These are phyloP conservation scores for Purshia tridentata DNA, from an alignment of 306 rosid species.

Conservation along the genomic window DNA sequence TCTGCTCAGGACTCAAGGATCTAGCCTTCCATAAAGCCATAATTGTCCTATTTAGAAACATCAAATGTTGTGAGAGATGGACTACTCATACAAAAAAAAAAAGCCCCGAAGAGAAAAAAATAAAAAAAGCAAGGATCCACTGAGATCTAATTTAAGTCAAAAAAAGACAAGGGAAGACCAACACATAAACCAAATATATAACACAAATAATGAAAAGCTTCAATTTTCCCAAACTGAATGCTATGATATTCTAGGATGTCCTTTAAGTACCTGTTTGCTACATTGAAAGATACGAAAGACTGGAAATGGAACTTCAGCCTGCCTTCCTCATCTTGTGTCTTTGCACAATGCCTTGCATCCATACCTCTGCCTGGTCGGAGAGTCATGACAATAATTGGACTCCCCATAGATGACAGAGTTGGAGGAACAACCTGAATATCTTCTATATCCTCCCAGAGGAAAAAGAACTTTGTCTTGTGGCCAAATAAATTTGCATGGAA, in stretches of 20 bases:
- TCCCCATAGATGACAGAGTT: conserved; percentile 90
- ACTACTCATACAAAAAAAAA: not conserved
- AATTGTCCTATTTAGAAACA: conserved; percentile 65
- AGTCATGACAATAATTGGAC: conserved; percentile 75
- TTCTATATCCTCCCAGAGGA: conserved; percentile 97
- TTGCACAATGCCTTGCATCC: conserved; percentile 94
- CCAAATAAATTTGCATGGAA: conserved; percentile 94
- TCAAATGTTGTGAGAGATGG: conserved; percentile 17
- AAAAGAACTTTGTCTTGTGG: conserved; percentile 80
- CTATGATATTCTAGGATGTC: conserved; percentile 15
- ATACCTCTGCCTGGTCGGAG: conserved; percentile 78
- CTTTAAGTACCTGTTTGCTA: conserved; percentile 71
- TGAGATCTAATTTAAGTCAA: not conserved
- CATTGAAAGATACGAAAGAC: conserved; percentile 90
- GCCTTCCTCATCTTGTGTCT: conserved; percentile 79
- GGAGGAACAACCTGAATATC: conserved; percentile 75
- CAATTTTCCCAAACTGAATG: not conserved
- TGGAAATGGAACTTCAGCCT: conserved; percentile 91
- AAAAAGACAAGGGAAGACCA: not conserved
- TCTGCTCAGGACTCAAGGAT: conserved; percentile 91
- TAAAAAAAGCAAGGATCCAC: not conserved
- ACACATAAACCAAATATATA: not conserved
- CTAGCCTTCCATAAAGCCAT: conserved; percentile 97
- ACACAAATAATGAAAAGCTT: not conserved
- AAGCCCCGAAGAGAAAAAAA: not conserved